Evolutionary conservation across 495 filamentous ascomycete genomes (phyloP).

Genomic region (Lasiosphaeria ovina): DNA sequence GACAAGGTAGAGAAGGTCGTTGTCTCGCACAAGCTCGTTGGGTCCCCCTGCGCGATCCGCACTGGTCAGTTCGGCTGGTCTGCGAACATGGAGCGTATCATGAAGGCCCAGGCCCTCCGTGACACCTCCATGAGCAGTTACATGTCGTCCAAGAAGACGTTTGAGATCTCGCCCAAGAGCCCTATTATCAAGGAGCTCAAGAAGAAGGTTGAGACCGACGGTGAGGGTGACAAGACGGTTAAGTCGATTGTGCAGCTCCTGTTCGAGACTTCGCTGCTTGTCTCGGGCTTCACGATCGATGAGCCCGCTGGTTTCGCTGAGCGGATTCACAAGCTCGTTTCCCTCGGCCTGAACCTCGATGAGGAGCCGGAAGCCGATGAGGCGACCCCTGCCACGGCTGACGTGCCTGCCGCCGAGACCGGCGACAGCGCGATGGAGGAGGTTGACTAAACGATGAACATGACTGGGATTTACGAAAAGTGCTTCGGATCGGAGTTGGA

Average conservation of each 20-base stretch:
- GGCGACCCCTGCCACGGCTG: conserved; percentile 55
- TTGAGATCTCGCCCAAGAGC: conserved; percentile 99
- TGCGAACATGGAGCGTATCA: conserved; percentile 99
- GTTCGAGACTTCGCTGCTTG: conserved; percentile 96
- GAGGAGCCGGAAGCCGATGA: conserved; percentile 76
- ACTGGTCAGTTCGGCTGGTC: conserved; percentile 99
- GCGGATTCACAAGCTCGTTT: conserved; percentile 98
- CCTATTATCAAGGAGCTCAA: conserved; percentile 97
- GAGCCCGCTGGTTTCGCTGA: conserved; percentile 96
- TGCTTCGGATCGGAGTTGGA: conserved; percentile 45
- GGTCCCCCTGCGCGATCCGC: conserved; percentile 96
- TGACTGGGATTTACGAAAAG: conserved; percentile 40
- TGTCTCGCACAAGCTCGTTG: conserved; percentile 95
- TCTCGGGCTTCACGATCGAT: conserved; percentile 99
- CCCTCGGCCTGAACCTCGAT: conserved; percentile 92
- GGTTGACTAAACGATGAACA: conserved; percentile 56
- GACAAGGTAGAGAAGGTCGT: conserved; percentile 99
- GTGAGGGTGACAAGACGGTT: conserved; percentile 96
- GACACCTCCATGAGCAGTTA: conserved; percentile 99
- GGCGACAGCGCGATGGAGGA: conserved; percentile 64
- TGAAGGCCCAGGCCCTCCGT: conserved; percentile 99
- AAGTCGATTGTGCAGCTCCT: conserved; percentile 97
- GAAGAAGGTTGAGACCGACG: conserved; percentile 96
- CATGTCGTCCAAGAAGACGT: conserved; percentile 99
- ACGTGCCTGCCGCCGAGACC: conserved; percentile 50